phyloP scores from a whole-genome alignment of 257 asterid genomes.

The Solanum lycopersicoides region DNA sequence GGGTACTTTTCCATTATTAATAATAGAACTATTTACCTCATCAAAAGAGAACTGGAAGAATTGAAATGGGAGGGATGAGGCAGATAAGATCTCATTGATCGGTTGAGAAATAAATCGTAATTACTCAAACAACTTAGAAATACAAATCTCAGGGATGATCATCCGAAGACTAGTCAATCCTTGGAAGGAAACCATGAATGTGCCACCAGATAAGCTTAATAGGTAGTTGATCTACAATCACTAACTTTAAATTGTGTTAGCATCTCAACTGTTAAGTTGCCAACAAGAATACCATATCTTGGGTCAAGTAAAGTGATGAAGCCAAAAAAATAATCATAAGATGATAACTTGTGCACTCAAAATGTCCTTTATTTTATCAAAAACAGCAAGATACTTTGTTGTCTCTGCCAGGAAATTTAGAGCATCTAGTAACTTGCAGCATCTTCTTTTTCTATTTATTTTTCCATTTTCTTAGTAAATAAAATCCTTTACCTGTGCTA shows the following conservation, averaged over 20 bases:
- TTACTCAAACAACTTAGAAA: background rate
- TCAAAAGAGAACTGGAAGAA: background rate
- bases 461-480: background rate
- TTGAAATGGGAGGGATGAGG: background rate
- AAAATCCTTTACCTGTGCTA: slow-evolving; percentile 45
- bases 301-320: background rate
- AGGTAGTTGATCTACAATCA: background rate
- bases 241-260: background rate
- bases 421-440: background rate
- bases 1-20: background rate
- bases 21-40: background rate
- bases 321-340: background rate
- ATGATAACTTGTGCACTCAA: background rate
- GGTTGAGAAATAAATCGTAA: background rate
- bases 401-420: background rate
- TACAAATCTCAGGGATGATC: background rate
- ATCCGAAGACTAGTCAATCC: background rate
- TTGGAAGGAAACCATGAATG: background rate
- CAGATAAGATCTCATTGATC: background rate
- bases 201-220: background rate
- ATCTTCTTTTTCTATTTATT: background rate
- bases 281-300: background rate
- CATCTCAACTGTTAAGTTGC: background rate
- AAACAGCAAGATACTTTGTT: background rate
- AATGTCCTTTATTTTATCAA: background rate